A percentile compares a stretch with the other conserved stretches of the same genome.
These are phyloP conservation scores for Schizochytrium sp. DNA, from an alignment of 108 stramenopile species.

Conservation along the genomic window DNA sequence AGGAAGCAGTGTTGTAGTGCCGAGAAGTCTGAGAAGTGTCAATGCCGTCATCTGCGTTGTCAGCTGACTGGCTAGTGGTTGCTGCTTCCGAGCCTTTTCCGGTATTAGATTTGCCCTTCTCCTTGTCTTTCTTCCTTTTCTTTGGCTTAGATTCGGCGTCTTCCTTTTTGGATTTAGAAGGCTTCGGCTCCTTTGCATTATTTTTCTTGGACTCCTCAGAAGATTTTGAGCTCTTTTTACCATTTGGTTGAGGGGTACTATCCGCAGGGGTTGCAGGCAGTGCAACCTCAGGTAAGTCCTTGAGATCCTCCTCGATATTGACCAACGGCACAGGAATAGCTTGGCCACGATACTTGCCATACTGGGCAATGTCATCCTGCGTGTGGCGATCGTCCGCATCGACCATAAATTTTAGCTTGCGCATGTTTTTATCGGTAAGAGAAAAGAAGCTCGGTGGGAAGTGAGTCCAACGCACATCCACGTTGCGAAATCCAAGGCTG, in stretches of 20 bases:
- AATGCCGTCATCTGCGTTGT: background rate
- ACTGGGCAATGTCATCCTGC: background rate
- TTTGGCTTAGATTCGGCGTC: too few species aligned
- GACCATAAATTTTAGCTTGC: conserved; percentile 14
- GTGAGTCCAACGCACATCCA: conserved; percentile 51
- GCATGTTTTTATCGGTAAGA: conserved; percentile 18
- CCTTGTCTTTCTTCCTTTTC: too few species aligned
- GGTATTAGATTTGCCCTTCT: too few species aligned
- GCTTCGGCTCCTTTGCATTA: too few species aligned
- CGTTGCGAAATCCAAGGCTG: background rate
- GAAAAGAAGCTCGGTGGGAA: conserved; percentile 2
- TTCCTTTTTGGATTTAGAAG: too few species aligned
- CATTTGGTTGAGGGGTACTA: background rate
- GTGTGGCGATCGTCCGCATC: background rate
- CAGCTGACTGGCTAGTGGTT: too few species aligned
- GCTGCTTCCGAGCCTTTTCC: too few species aligned
- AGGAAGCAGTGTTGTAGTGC: conserved; percentile 26
- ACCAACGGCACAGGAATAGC: background rate
- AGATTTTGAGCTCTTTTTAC: background rate
- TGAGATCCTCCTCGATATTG: background rate
- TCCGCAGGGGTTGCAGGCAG: background rate
- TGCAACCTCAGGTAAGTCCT: background rate
- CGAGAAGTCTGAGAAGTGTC: background rate
- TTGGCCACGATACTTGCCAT: conserved; percentile 9
- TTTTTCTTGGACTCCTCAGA: too few species aligned